Evolutionary conservation across 768 basidiomycete species (phyloP).

Genomic region (Aureoboletus auriporus): DNA sequence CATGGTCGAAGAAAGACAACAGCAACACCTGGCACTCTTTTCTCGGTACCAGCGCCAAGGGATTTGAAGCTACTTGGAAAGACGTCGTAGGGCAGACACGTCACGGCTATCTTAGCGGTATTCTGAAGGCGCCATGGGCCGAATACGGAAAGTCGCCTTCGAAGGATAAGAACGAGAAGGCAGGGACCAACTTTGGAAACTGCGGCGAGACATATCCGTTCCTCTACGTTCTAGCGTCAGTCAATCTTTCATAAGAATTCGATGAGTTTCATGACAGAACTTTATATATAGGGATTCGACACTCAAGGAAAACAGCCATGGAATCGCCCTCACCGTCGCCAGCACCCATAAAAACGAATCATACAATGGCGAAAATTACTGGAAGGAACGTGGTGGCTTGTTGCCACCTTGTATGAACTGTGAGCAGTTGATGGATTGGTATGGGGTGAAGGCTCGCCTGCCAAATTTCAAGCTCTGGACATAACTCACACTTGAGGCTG

Average conservation of each 20-base stretch:
- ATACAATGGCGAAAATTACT: not conserved
- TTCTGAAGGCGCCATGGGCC: not conserved
- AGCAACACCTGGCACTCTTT: not conserved
- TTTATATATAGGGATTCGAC: not conserved
- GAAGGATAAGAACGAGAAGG: not conserved
- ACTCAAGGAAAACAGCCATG: not conserved
- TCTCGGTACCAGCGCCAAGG: not conserved
- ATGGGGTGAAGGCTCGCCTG: not conserved
- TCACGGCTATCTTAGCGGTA: not conserved
- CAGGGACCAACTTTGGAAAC: not conserved
- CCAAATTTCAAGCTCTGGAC: not conserved
- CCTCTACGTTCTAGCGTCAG: not conserved
- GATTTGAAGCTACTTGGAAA: not conserved
- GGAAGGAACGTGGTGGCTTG: not conserved
- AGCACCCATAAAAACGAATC: not conserved
- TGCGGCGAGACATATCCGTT: not conserved
- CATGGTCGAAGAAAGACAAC: not conserved
- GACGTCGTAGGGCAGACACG: not conserved
- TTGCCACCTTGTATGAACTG: not conserved
- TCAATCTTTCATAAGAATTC: no score
- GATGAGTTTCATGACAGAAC: not conserved
- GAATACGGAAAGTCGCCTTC: not conserved
- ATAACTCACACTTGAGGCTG: not conserved
- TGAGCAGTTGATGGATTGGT: not conserved
- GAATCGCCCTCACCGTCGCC: not conserved